Evolutionary conservation across 768 basidiomycete genomes (phyloP).

Genomic region (Lactarius hatsudake): DNA sequence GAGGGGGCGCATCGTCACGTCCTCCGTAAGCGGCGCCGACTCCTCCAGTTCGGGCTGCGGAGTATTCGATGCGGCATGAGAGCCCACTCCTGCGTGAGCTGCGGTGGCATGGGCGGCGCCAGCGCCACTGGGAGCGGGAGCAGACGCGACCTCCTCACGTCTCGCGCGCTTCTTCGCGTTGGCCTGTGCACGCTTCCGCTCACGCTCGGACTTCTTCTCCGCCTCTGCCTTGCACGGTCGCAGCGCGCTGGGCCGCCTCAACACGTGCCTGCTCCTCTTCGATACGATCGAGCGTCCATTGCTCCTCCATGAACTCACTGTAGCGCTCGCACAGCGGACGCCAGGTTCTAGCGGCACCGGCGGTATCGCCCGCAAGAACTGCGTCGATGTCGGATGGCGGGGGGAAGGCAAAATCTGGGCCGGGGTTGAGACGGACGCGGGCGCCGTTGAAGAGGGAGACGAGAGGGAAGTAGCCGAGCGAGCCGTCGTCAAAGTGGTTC

Average conservation of each 20-base stretch:
- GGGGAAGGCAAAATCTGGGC: conserved; percentile 79
- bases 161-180: conserved; percentile 53
- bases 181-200: conserved; percentile 49
- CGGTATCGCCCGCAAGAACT: conserved; percentile 42
- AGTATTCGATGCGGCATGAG: conserved; percentile 11
- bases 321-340: conserved; percentile 84
- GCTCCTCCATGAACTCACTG: conserved; percentile 78
- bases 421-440: conserved; percentile 79
- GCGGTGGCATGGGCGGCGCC: background rate
- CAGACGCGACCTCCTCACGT: conserved; percentile 30
- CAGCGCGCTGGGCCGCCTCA: conserved; percentile 31
- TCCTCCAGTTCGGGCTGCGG: conserved; percentile 21
- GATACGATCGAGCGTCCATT: conserved; percentile 67
- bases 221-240: conserved; percentile 73
- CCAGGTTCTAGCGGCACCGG: conserved; percentile 48
- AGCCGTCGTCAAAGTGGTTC: conserved; percentile 91
- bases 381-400: conserved; percentile 79
- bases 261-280: conserved; percentile 72
- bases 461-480: conserved; percentile 93
- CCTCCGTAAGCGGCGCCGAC: conserved; percentile 15
- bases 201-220: conserved; percentile 52
- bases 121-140: background rate
- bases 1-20: conserved; percentile 16
- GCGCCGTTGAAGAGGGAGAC: conserved; percentile 92
- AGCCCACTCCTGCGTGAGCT: background rate